Conservation (phyloP, 2,329 filamentous ascomycete species). For the Epichloe uncinata region DNA sequence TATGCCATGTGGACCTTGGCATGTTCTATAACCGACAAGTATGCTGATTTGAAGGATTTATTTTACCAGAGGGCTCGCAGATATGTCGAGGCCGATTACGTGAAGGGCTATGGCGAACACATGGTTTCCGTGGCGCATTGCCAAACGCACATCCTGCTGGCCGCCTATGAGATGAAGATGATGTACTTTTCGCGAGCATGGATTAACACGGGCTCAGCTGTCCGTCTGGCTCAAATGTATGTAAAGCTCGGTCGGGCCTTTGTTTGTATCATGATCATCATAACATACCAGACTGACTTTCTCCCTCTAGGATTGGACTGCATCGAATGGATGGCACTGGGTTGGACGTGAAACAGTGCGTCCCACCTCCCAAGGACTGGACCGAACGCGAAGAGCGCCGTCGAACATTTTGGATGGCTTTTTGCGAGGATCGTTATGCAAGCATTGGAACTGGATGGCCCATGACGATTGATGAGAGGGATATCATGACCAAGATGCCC, state of each 20-base stretch:
- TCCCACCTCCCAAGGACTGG: conserved; percentile 81
- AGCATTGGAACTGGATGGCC: conserved; percentile 97
- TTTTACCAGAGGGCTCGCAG: conserved; percentile 86
- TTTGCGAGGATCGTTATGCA: conserved; percentile 80
- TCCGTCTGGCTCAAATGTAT: conserved; percentile 74
- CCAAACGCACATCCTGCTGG: conserved; percentile 70
- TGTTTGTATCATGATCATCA: not conserved
- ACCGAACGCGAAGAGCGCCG: conserved; percentile 84
- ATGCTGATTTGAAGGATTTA: conserved; percentile 62
- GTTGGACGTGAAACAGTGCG: conserved; percentile 83
- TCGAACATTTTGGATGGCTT: conserved; percentile 90
- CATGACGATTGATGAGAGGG: conserved; percentile 82
- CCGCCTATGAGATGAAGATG: conserved; percentile 86
- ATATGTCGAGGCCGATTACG: conserved; percentile 78
- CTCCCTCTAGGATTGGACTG: conserved; percentile 61
- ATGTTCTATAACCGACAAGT: conserved; percentile 76
- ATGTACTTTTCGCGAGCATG: conserved; percentile 96
- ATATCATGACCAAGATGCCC: conserved; percentile 79
- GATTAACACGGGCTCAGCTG: conserved; percentile 75
- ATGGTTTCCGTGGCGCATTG: conserved; percentile 78
- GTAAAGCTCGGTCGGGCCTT: conserved; percentile 12
- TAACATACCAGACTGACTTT: conserved; percentile 15
- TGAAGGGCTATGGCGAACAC: conserved; percentile 82
- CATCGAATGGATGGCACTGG: conserved; percentile 74
- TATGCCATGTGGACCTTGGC: conserved; percentile 96